Evolutionary conservation across 1,284 basidiomycete genomes (phyloP).

Genomic region (Ceratobasidium sp.): DNA sequence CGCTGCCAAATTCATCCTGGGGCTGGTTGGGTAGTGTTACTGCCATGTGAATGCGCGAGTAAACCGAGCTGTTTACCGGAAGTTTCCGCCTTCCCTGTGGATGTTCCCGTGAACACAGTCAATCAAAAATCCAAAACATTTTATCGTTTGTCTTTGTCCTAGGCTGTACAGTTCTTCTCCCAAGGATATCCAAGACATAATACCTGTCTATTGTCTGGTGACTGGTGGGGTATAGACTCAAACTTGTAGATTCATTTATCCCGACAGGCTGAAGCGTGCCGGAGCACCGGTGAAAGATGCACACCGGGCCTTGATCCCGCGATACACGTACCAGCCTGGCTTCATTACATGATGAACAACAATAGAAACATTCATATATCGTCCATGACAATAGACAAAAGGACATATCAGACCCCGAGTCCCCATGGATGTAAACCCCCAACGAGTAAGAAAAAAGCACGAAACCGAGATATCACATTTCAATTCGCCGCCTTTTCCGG

Average conservation of each 20-base stretch:
- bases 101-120: neutral
- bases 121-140: neutral
- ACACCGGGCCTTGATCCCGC: neutral
- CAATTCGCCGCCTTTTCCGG: neutral
- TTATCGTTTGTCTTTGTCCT: neutral
- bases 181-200: neutral
- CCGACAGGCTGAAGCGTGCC: neutral
- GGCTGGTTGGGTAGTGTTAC: neutral
- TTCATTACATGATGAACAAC: conserved; percentile 36
- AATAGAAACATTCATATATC: conserved; percentile 19
- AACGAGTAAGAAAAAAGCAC: conserved; percentile 5
- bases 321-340: conserved; percentile 8
- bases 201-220: neutral
- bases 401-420: neutral
- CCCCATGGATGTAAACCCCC: neutral
- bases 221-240: neutral
- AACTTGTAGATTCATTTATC: neutral
- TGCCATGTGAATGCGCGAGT: too few relatives aligned
- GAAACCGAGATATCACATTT: neutral
- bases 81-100: neutral
- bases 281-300: neutral
- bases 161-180: neutral
- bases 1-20: neutral
- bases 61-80: neutral
- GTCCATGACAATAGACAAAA: conserved; percentile 14